Percentiles rank a stretch among this genome's conserved stretches.
These are phyloP conservation scores for Sporothrix curviconia DNA, from an alignment of 2,329 filamentous ascomycete genomes.

Conservation along the genomic window DNA sequence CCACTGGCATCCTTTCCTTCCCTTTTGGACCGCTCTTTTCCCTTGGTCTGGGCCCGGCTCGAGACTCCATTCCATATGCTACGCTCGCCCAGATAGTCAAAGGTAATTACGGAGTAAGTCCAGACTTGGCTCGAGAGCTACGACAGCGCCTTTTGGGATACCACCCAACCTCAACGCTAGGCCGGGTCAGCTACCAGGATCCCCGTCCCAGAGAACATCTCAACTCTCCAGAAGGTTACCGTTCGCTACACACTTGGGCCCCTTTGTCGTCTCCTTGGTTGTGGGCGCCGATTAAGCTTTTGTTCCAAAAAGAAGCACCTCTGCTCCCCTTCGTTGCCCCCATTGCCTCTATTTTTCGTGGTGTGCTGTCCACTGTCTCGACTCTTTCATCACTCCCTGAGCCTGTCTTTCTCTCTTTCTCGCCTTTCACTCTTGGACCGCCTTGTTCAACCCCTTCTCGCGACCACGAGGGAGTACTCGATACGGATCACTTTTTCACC, in stretches of 20 bases:
- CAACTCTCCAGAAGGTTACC: not conserved
- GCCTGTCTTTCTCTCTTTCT: not conserved
- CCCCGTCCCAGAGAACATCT: not conserved
- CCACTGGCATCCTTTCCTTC: not conserved
- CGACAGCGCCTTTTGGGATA: conserved; percentile 4
- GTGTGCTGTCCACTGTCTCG: not conserved
- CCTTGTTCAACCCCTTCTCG: no score
- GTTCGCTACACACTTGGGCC: no score
- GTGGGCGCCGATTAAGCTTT: not conserved
- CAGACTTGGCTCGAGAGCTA: not conserved
- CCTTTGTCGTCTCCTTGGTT: not conserved
- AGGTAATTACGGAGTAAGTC: no score
- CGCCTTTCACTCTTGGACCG: not conserved
- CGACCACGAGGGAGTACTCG: no score
- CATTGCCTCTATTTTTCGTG: not conserved
- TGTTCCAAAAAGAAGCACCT: not conserved
- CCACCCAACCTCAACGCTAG: conserved; percentile 9
- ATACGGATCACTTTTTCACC: no score
- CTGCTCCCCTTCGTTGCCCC: not conserved
- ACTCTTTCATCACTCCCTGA: not conserved
- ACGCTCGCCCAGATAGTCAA: no score
- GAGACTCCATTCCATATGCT: no score
- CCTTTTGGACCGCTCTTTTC: not conserved
- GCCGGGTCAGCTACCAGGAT: conserved; percentile 6
- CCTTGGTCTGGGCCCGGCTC: not conserved